Percentiles rank a stretch among this genome's conserved stretches.
These are phyloP conservation scores for Dactylellina sp. DNA, from an alignment of 2,329 filamentous ascomycete species.

Conservation along the genomic window DNA sequence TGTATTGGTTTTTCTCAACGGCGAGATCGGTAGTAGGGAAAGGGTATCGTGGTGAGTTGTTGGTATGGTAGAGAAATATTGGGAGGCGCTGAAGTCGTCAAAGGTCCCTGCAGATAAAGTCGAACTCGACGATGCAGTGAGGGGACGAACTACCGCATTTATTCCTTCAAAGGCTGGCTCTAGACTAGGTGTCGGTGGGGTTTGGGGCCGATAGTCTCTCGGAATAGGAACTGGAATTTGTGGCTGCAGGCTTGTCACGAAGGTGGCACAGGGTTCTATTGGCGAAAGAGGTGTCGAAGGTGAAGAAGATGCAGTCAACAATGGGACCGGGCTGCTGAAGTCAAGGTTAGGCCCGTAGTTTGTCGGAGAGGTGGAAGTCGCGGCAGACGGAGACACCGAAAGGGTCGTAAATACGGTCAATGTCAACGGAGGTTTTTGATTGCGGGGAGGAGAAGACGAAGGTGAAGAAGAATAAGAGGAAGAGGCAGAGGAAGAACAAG, in stretches of 20 bases:
- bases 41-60: constrained; percentile 18
- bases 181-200: constrained; percentile 19
- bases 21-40: constrained; percentile 13
- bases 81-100: constrained; percentile 14
- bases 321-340: constrained; percentile 13
- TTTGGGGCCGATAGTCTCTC: constrained; percentile 33
- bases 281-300: constrained; percentile 42
- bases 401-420: constrained; percentile 27
- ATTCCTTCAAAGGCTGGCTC: constrained; percentile 13
- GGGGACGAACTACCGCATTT: constrained; percentile 35
- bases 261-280: constrained; percentile 35
- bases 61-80: constrained; percentile 17
- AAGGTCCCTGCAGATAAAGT: constrained; percentile 39
- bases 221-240: constrained; percentile 47
- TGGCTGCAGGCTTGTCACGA: constrained; percentile 33
- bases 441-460: constrained; percentile 3
- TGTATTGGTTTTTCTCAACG: not conserved
- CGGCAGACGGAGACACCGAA: constrained; percentile 32
- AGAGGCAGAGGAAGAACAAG: constrained; percentile 4
- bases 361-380: constrained; percentile 32
- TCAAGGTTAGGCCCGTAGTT: constrained; percentile 17
- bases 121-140: constrained; percentile 38
- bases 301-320: constrained; percentile 39
- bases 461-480: not conserved
- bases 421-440: constrained; percentile 33